A percentile compares a stretch with the other conserved stretches of the same genome.
These are phyloP conservation scores for Mortierella polycephala DNA, from an alignment of 371 early-diverging fungal genomes.

Conservation along the genomic window DNA sequence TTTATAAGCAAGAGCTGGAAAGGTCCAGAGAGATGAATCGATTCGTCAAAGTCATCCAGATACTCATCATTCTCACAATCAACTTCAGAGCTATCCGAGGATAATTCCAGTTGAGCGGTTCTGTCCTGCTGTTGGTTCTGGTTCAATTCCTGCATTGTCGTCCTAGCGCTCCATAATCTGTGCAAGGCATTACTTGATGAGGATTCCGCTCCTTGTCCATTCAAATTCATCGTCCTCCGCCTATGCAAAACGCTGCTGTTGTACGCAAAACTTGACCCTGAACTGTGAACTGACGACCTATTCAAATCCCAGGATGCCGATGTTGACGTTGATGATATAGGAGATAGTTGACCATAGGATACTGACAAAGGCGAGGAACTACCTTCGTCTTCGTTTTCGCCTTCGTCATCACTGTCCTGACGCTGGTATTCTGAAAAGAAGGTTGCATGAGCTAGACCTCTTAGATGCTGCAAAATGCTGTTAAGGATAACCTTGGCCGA, in stretches of 20 bases:
- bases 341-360: neutral
- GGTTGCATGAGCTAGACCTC: neutral
- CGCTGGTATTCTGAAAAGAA: neutral
- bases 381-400: too few species aligned
- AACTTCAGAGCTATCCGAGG: neutral
- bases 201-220: neutral
- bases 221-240: constrained; percentile 18
- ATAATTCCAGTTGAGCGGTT: neutral
- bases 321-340: neutral
- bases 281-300: neutral
- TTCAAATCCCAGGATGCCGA: neutral
- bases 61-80: constrained; percentile 8
- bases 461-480: constrained; percentile 3
- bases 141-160: neutral
- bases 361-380: neutral
- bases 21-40: constrained; percentile 22
- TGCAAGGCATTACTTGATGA: neutral
- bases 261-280: neutral
- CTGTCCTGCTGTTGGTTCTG: constrained; percentile 1
- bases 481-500: constrained; percentile 4
- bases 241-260: constrained; percentile 3
- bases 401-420: neutral
- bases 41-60: constrained; percentile 16
- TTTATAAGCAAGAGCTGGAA: constrained; percentile 39
- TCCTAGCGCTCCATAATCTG: too few species aligned